A percentile compares a stretch with the other conserved stretches of the same genome.
phyloP scores from a whole-genome alignment of 345 rosid genomes.

The Sisymbrium altissimum region DNA sequence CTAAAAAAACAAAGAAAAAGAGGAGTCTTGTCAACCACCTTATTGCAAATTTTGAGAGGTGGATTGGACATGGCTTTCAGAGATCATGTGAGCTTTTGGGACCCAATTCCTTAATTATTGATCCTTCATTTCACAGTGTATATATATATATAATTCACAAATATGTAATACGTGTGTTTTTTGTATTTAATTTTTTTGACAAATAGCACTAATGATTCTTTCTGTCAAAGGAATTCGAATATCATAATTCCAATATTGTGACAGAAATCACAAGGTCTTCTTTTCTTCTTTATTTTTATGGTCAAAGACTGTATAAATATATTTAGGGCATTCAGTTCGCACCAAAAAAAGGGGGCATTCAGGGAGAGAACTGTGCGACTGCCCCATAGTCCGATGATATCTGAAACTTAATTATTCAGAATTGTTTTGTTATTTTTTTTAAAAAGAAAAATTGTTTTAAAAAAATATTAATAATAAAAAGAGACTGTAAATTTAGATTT shows the following conservation, averaged over 20 bases:
- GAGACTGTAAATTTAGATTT: too few species aligned
- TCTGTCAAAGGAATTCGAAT: not conserved
- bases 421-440: too few species aligned
- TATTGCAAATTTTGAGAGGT: constrained; percentile 39
- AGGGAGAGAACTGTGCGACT: too few species aligned
- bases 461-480: too few species aligned
- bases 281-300: not conserved
- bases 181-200: not conserved
- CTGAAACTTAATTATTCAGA: too few species aligned
- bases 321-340: too few species aligned
- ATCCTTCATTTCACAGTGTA: not conserved
- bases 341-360: too few species aligned
- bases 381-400: too few species aligned
- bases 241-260: not conserved
- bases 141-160: not conserved
- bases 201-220: not conserved
- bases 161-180: too few species aligned
- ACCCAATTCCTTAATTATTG: constrained; percentile 36
- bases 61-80: constrained; percentile 44
- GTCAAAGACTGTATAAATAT: too few species aligned
- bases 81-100: constrained; percentile 44
- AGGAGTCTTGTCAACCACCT: constrained; percentile 20
- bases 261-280: not conserved
- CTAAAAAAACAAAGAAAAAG: not conserved
- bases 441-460: too few species aligned